phyloP scores from a whole-genome alignment of 495 filamentous ascomycete species.

The Trichoderma parareesei region DNA sequence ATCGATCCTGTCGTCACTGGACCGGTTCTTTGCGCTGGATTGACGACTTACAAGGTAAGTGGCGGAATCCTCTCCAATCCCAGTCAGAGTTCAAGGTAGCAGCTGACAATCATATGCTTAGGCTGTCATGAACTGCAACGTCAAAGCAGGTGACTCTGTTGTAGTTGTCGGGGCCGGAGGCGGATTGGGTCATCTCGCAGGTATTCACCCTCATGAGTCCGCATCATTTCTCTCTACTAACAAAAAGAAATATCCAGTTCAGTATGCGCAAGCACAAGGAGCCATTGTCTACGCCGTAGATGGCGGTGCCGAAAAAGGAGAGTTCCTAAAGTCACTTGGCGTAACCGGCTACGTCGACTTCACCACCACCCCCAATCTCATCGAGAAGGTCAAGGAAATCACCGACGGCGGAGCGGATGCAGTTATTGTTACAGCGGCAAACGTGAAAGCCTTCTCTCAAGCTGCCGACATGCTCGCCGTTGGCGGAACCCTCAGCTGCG shows the following conservation, averaged over 20 bases:
- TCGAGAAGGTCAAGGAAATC: conserved; percentile 31
- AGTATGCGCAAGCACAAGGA: conserved; percentile 40
- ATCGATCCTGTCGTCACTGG: conserved; percentile 36
- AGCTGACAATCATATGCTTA: conserved; percentile 7
- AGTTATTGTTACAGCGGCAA: conserved; percentile 35
- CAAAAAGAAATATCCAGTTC: conserved; percentile 23
- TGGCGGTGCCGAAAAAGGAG: conserved; percentile 32
- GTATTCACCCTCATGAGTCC: conserved; percentile 17
- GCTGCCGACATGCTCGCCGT: conserved; percentile 44
- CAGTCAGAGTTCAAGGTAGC: background rate
- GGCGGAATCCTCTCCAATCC: background rate
- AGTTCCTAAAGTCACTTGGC: conserved; percentile 35
- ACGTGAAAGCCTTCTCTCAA: conserved; percentile 36
- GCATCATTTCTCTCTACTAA: background rate
- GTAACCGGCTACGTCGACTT: conserved; percentile 41
- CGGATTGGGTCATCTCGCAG: conserved; percentile 40
- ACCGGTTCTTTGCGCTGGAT: conserved; percentile 38
- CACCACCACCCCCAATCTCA: conserved; percentile 24
- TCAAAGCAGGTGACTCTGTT: conserved; percentile 36
- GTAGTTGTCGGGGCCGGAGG: conserved; percentile 44
- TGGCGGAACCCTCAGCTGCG: conserved; percentile 41
- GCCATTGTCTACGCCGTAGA: conserved; percentile 41
- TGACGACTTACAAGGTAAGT: conserved; percentile 24
- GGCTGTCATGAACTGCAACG: conserved; percentile 34
- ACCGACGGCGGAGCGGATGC: conserved; percentile 31